phyloP scores from a whole-genome alignment of 208 protist species.

The Crithidia acanthocephali region DNA sequence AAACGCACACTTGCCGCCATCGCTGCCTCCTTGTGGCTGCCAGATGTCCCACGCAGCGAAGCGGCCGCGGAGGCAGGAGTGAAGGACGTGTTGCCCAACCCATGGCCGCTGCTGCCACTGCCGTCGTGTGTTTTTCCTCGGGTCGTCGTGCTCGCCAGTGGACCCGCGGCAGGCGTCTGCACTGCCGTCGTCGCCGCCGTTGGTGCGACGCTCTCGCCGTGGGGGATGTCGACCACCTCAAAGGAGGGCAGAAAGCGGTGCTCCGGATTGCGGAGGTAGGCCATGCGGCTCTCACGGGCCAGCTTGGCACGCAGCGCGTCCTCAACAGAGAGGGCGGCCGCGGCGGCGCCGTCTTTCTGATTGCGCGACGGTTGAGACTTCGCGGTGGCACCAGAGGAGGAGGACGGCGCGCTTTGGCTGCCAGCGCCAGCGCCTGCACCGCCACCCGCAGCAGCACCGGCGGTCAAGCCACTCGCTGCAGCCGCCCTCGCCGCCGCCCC shows the following conservation, averaged over 20 bases:
- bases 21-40: conserved; percentile 5
- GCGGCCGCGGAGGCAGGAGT: neutral
- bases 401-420: neutral
- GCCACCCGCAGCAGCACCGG: neutral
- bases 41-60: neutral
- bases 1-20: neutral
- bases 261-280: conserved; percentile 66
- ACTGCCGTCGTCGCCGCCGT: neutral
- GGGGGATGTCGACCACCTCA: conserved; percentile 21
- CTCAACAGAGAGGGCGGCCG: conserved; percentile 37
- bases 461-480: too few relatives aligned
- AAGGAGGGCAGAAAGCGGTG: conserved; percentile 54
- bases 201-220: neutral
- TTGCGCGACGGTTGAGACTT: conserved; percentile 13
- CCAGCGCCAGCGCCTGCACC: neutral
- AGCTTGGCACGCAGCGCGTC: conserved; percentile 44
- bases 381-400: neutral
- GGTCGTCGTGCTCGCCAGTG: neutral
- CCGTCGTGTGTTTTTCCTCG: conserved; percentile 1
- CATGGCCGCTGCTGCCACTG: conserved; percentile 3
- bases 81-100: neutral
- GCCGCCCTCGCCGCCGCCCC: neutral
- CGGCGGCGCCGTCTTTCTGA: conserved; percentile 28
- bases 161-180: neutral
- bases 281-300: conserved; percentile 49